Conservation (phyloP, 2,329 filamentous ascomycete genomes). For the Blastomyces silverae region DNA sequence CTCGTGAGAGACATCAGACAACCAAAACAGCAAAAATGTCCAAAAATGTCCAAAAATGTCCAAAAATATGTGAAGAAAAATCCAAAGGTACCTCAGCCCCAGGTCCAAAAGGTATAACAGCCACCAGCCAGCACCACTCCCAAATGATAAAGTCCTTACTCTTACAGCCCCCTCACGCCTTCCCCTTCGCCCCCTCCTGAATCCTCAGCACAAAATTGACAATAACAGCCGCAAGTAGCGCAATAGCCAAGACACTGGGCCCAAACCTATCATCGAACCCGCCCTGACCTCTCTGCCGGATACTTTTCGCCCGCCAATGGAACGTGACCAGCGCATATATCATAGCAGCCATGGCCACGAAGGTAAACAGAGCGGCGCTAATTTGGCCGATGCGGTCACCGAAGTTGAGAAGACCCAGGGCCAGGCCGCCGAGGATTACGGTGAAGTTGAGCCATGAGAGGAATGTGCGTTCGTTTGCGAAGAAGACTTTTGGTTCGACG, state of each 20-base stretch:
- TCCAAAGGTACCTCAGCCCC: neutral
- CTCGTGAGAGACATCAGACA: neutral
- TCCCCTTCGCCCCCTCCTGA: slow-evolving; percentile 23
- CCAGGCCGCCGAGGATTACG: slow-evolving; percentile 92
- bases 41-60: too few species aligned
- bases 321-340: slow-evolving; percentile 91
- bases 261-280: slow-evolving; percentile 96
- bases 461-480: slow-evolving; percentile 98
- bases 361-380: slow-evolving; percentile 85
- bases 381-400: slow-evolving; percentile 92
- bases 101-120: neutral
- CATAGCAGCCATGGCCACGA: slow-evolving; percentile 92
- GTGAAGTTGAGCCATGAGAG: slow-evolving; percentile 99
- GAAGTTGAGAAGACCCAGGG: slow-evolving; percentile 96
- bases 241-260: slow-evolving; percentile 80
- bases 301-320: slow-evolving; percentile 93
- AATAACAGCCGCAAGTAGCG: slow-evolving; percentile 79
- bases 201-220: slow-evolving; percentile 85
- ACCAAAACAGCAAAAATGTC: too few species aligned
- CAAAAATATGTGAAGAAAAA: neutral
- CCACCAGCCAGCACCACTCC: neutral
- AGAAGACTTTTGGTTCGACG: slow-evolving; percentile 99
- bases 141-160: neutral
- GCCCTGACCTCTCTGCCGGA: slow-evolving; percentile 81
- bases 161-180: neutral